These are phyloP conservation scores for Marchantia paleacea DNA, from an alignment of 225 moss, liverwort and hornwort genomes.

Conservation along the genomic window DNA sequence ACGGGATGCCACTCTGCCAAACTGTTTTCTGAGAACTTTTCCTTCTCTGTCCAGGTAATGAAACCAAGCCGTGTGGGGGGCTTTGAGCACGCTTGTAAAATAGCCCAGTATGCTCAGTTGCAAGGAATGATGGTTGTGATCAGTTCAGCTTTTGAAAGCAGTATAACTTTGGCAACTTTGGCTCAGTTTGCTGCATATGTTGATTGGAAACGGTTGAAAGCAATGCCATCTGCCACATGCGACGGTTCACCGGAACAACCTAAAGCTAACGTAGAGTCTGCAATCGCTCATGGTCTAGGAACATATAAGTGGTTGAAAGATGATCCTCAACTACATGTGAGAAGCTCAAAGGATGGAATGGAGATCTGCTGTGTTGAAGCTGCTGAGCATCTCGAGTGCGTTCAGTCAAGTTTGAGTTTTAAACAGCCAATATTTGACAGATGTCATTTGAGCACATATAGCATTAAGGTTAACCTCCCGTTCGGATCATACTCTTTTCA, in stretches of 20 bases:
- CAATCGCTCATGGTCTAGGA: slow-evolving; percentile 80
- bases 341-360: slow-evolving; percentile 31
- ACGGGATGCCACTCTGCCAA: not conserved
- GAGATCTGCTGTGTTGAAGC: slow-evolving; percentile 27
- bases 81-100: slow-evolving; percentile 67
- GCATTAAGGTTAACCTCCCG: slow-evolving; percentile 7
- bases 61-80: slow-evolving; percentile 93
- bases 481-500: slow-evolving; percentile 27
- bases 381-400: slow-evolving; percentile 25
- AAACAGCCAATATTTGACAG: not conserved
- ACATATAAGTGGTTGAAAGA: slow-evolving; percentile 78
- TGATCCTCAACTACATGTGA: slow-evolving; percentile 37
- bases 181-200: slow-evolving; percentile 76
- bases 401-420: slow-evolving; percentile 4
- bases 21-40: not conserved
- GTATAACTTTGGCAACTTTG: slow-evolving; percentile 63
- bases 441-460: slow-evolving; percentile 13
- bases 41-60: slow-evolving; percentile 42
- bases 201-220: slow-evolving; percentile 36
- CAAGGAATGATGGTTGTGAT: slow-evolving; percentile 66
- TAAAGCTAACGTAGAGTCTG: not conserved
- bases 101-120: slow-evolving; percentile 68
- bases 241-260: slow-evolving; percentile 11
- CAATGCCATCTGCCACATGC: slow-evolving; percentile 6
- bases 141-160: slow-evolving; percentile 90